These are phyloP conservation scores for Sarocladiaceae sp. DNA, from an alignment of 2,329 filamentous ascomycete species.

Conservation along the genomic window DNA sequence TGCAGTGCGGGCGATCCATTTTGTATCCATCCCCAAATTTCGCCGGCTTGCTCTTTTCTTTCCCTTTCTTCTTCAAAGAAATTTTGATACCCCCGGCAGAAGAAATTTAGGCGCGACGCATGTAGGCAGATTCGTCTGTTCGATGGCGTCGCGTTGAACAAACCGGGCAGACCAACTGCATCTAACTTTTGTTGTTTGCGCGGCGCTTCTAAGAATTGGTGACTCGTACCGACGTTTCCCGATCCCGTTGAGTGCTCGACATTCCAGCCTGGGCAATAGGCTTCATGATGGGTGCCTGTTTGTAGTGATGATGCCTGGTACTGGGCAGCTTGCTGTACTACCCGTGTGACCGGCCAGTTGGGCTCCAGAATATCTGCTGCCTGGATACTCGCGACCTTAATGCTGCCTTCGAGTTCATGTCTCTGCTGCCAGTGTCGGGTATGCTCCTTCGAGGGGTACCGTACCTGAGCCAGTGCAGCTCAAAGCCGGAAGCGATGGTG, in stretches of 20 bases:
- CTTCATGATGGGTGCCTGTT: not conserved
- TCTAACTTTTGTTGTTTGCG: conserved; percentile 21
- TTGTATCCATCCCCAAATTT: not conserved
- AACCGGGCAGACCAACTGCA: conserved; percentile 49
- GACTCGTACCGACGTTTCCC: conserved; percentile 48
- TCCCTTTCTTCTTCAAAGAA: conserved; percentile 38
- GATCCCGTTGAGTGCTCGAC: conserved; percentile 61
- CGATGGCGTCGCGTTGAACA: conserved; percentile 47
- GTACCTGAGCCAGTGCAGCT: no score
- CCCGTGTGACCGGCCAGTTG: no score
- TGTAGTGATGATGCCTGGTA: no score
- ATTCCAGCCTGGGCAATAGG: conserved; percentile 23
- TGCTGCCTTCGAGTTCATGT: no score
- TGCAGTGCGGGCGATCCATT: not conserved
- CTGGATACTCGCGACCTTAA: no score
- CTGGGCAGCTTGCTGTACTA: no score
- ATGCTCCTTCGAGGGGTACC: no score
- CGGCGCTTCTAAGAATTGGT: conserved; percentile 61
- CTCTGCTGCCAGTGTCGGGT: no score
- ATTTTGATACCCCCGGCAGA: conserved; percentile 46
- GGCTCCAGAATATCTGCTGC: no score
- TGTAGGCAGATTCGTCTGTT: conserved; percentile 17
- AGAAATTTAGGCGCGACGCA: conserved; percentile 49
- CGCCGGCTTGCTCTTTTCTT: conserved; percentile 17
- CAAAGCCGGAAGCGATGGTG: no score